A percentile compares a stretch with the other conserved stretches of the same genome.
These are phyloP conservation scores for Fusarium sp. DNA, from an alignment of 2,329 filamentous ascomycete species.

Conservation along the genomic window DNA sequence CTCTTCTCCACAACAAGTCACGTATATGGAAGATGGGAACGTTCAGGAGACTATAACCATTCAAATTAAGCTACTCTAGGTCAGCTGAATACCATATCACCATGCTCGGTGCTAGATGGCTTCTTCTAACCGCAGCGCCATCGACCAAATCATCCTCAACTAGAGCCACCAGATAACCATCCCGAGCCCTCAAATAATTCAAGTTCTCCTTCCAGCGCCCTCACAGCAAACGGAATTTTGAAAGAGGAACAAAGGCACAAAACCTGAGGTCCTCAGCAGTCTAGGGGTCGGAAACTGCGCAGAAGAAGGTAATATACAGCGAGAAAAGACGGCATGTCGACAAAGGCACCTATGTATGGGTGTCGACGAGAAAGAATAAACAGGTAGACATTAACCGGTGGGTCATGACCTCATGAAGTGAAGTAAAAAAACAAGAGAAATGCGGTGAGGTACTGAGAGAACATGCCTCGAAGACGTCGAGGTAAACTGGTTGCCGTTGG, in stretches of 20 bases:
- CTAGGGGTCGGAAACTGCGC: slow-evolving; percentile 43
- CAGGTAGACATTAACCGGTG: slow-evolving; percentile 49
- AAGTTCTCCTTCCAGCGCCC: not conserved
- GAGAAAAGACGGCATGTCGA: slow-evolving; percentile 31
- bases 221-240: slow-evolving; percentile 1
- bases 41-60: slow-evolving; percentile 28
- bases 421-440: slow-evolving; percentile 30
- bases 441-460: slow-evolving; percentile 18
- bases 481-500: slow-evolving; percentile 8
- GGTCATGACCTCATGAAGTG: slow-evolving; percentile 49
- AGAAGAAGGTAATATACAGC: slow-evolving; percentile 47
- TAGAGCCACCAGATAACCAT: slow-evolving; percentile 16
- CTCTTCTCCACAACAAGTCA: slow-evolving; percentile 1
- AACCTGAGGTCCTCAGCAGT: slow-evolving; percentile 29
- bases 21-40: not conserved
- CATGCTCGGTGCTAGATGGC: slow-evolving; percentile 21
- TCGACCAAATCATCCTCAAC: slow-evolving; percentile 23
- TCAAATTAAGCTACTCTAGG: slow-evolving; percentile 37
- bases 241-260: slow-evolving; percentile 14
- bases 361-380: slow-evolving; percentile 37
- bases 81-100: slow-evolving; percentile 23
- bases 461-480: slow-evolving; percentile 6
- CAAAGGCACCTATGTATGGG: slow-evolving; percentile 26
- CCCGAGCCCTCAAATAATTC: not conserved
- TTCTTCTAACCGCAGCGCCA: slow-evolving; percentile 6